A percentile compares a stretch with the other conserved stretches of the same genome.
These are phyloP conservation scores for Penicillium egyptiacum DNA, from an alignment of 495 filamentous ascomycete genomes.

Conservation along the genomic window DNA sequence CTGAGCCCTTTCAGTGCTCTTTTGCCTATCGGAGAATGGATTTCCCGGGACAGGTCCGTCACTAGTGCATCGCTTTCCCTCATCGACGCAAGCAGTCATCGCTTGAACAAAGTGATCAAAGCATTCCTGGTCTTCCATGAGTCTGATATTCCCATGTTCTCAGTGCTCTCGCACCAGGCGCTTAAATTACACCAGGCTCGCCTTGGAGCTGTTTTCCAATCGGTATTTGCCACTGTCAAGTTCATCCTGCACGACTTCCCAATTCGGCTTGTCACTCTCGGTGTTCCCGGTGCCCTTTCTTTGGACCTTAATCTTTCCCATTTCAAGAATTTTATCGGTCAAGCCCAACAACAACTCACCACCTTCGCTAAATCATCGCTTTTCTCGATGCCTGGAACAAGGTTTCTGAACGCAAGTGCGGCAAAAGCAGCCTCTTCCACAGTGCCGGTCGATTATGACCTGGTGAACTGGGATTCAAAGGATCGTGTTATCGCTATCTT, in stretches of 20 bases:
- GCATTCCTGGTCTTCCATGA: conserved; percentile 49
- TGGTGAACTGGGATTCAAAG: conserved; percentile 72
- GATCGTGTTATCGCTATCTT: conserved; percentile 80
- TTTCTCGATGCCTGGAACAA: conserved; percentile 25
- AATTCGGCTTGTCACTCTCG: conserved; percentile 33
- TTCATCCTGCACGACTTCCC: conserved; percentile 45
- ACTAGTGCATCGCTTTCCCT: conserved; percentile 48
- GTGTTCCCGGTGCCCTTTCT: conserved; percentile 22
- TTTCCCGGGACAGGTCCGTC: conserved; percentile 39
- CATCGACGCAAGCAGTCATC: conserved; percentile 46
- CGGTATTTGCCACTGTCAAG: conserved; percentile 24
- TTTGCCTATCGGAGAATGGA: conserved; percentile 42
- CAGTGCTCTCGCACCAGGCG: conserved; percentile 60
- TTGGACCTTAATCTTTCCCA: conserved; percentile 21
- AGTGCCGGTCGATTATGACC: conserved; percentile 52
- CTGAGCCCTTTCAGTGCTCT: conserved; percentile 46
- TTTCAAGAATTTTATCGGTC: conserved; percentile 12
- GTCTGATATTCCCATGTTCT: conserved; percentile 61
- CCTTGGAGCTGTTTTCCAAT: conserved; percentile 25
- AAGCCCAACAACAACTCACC: conserved; percentile 24
- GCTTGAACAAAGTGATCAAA: conserved; percentile 45
- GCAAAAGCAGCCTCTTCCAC: conserved; percentile 23
- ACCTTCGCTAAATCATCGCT: conserved; percentile 23
- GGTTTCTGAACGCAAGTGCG: conserved; percentile 28
- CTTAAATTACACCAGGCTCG: conserved; percentile 51